Base-by-base conservation (phyloP, 352 stramenopile species). In the Pythium myriotylum region DNA sequence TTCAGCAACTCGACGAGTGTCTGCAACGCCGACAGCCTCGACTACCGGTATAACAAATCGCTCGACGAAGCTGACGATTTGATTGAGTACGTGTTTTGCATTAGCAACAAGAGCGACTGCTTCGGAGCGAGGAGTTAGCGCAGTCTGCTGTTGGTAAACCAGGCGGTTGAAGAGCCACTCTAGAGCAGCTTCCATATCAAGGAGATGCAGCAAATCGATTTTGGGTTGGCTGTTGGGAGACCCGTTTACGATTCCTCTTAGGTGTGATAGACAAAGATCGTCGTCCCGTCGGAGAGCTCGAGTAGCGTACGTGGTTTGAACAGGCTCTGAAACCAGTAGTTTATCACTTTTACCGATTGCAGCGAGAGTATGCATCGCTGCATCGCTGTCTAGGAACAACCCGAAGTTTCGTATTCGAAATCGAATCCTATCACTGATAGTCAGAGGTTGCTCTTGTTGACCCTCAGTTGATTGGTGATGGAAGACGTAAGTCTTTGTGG, bases 401-500 rank as follows among this genome's bases (percentile, higher is more conserved):
- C 37, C 37, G n/a, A 43, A 57, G 0, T 37, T 40, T 23, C 41
- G 35, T 16, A 84, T 23, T 26, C 68, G 70, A 57, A 68, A 73
- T 5, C 39, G 56, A 13, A 65, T 1, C 24, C 72, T 42, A 19
- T 60, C 50, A 17, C 67, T 63, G 1, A 76, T 29, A 40, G 16
- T 32, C 29, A 29, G 14, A 48, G 6, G 0, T 29, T 40, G 23
- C 52, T n/a, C 37, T 6, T 6, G 37, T 43, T 39, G 39, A 22
- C 20, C n/a, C 3, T 39, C 24, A 2, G 12, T 4, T 5, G 33
- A 19, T 14, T 6, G n/a, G 42, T 75, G 27, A 20, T 79, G 71
- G 59, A 85, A 80, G 16, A 61, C 20, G 26, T 81, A 87, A 19
- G 35, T 52, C 54, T 85, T 85, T 1, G 50, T 72, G 4, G 79